Percentiles rank a stretch among this genome's conserved stretches.
Evolutionary conservation across 202 grass and related monocot genomes (phyloP).

Genomic region (Saccharum hybrid): DNA sequence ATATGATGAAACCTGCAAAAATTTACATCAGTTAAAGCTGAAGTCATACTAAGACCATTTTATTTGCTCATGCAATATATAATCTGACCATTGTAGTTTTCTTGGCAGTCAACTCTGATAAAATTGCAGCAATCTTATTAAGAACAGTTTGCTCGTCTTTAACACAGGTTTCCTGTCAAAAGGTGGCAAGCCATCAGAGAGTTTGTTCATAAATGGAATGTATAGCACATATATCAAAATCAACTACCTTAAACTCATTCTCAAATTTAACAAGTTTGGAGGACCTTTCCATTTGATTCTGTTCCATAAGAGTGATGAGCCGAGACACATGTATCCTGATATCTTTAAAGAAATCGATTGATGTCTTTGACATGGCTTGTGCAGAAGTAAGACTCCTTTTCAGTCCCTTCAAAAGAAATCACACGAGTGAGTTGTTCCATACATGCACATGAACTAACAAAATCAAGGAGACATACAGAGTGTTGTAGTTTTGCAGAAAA

Average conservation of each 20-base stretch:
- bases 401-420: constrained; percentile 48
- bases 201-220: constrained; percentile 25
- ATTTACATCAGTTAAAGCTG: constrained; percentile 14
- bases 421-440: constrained; percentile 28
- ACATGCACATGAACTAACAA: constrained; percentile 26
- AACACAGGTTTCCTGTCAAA: constrained; percentile 63
- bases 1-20: constrained; percentile 66
- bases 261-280: constrained; percentile 63
- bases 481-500: constrained; percentile 66
- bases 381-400: constrained; percentile 71
- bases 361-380: constrained; percentile 74
- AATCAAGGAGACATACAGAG: constrained; percentile 52
- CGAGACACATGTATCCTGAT: constrained; percentile 50
- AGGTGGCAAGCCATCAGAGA: constrained; percentile 13
- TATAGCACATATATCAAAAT: constrained; percentile 22
- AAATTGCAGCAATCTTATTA: constrained; percentile 69
- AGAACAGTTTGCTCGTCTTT: constrained; percentile 65
- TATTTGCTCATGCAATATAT: constrained; percentile 30
- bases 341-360: constrained; percentile 61
- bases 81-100: constrained; percentile 67
- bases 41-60: constrained; percentile 12
- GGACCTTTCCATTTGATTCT: constrained; percentile 55
- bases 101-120: constrained; percentile 56
- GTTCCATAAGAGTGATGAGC: constrained; percentile 57
- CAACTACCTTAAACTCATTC: constrained; percentile 71